Base-by-base conservation (phyloP, 352 stramenopile species). In the Phytophthora pseudosyringae region DNA sequence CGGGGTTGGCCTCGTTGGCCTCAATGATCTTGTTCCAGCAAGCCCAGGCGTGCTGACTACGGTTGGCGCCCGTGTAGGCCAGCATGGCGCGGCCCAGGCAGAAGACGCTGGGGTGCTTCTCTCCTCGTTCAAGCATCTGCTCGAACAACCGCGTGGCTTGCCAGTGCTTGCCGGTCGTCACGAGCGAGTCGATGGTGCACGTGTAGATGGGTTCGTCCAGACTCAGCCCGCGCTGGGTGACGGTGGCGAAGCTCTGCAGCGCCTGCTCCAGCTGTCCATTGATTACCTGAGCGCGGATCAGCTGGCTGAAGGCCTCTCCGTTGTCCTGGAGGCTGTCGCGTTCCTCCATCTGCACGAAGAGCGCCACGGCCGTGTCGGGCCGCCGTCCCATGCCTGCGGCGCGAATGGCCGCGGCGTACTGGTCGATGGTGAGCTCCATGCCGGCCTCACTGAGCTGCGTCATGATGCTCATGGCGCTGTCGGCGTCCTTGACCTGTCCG, bases 241-340 rank as follows among this genome's bases (percentile, higher is more conserved):
- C 83, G 0, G 73, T 73, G 28, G 80, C 71, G 43, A 95, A 91
- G 39, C 82, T 90, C 54, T 93, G 83, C n/a, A 95, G 58, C 32
- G 87, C 87, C 50, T 94, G 83, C 13, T 80, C 76, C 21, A 92
- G 48, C 8, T 78, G 57, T 39, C 66, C 51, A 51, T 92, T 90
- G 4, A 94, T 67, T 29, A 93, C 83, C 67, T 95, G 87, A n/a
- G 83, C 59, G 6, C 87, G 87, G 32, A 95, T 91, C 9, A 94
- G 63, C 50, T 94, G 85, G 47, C 71, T 90, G 56, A 91, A 92
- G 6, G 74, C 71, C 11, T 79, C 36, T 11, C 67, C 62, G 57
- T 85, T 67, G n/a, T 78, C 78, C 35, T 40, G 10, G 5, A 91
- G n/a, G n/a, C 75, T 67, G 10, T 60, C 65, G 7, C 71, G 71